These are phyloP conservation scores for Scytalidium lignicola DNA, from an alignment of 2,329 filamentous ascomycete genomes.

Conservation along the genomic window DNA sequence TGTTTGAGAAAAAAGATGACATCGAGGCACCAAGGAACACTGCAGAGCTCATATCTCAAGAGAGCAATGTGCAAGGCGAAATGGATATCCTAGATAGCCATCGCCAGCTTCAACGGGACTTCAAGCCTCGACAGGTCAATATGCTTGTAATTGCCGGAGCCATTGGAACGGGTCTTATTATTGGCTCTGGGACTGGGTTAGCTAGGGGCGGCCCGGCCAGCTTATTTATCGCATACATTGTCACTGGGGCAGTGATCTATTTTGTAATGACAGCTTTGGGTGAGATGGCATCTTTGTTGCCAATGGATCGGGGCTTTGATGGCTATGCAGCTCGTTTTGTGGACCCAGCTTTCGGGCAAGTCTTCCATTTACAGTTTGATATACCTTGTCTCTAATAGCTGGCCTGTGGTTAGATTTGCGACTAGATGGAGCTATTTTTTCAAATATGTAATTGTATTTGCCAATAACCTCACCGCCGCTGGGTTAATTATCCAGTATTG, in stretches of 20 bases:
- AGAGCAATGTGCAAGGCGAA: too few relatives aligned
- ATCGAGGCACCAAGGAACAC: too few relatives aligned
- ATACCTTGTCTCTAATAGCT: too few relatives aligned
- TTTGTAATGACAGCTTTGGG: too few relatives aligned
- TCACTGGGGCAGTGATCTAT: conserved; percentile 40
- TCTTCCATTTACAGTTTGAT: too few relatives aligned
- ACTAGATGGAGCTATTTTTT: conserved; percentile 35
- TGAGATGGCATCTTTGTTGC: conserved; percentile 42
- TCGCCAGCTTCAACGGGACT: too few relatives aligned
- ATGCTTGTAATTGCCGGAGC: conserved; percentile 27
- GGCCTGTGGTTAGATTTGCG: conserved; percentile 41
- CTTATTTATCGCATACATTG: conserved; percentile 42
- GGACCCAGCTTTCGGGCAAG: conserved; percentile 46
- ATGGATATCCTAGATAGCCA: too few relatives aligned
- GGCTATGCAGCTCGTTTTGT: conserved; percentile 44
- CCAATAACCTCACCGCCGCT: conserved; percentile 55
- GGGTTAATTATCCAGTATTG: conserved; percentile 60
- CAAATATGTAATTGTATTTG: conserved; percentile 34
- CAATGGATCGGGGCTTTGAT: too few relatives aligned
- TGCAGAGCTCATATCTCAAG: too few relatives aligned
- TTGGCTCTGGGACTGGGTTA: conserved; percentile 45
- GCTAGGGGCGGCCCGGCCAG: conserved; percentile 46
- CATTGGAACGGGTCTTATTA: conserved; percentile 45
- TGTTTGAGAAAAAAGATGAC: too few relatives aligned
- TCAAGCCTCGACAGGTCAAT: conserved; percentile 12